These are phyloP conservation scores for Mentha longifolia DNA, from an alignment of 257 asterid species.

Conservation along the genomic window DNA sequence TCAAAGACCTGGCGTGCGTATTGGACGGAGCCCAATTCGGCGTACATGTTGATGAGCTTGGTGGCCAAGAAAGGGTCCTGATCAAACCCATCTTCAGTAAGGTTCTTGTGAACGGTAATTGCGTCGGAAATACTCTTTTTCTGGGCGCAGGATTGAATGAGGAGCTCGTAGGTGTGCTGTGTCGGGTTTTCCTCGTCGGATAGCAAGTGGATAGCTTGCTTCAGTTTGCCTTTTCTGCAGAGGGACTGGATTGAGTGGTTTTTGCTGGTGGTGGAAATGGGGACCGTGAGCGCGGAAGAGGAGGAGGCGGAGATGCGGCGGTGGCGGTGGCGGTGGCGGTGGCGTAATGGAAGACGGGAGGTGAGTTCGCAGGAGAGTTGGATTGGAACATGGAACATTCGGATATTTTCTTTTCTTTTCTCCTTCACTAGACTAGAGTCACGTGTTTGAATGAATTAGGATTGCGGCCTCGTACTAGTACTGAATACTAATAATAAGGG, in stretches of 20 bases:
- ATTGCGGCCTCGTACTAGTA: neutral
- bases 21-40: conserved; percentile 48
- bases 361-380: conserved; percentile 39
- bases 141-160: conserved; percentile 66
- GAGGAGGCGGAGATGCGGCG: conserved; percentile 34
- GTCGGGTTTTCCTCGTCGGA: conserved; percentile 58
- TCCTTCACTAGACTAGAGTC: neutral
- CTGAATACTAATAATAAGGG: too few species aligned
- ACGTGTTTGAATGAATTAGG: neutral
- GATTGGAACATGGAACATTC: conserved; percentile 50
- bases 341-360: conserved; percentile 36
- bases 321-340: conserved; percentile 30
- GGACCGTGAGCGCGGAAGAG: conserved; percentile 31
- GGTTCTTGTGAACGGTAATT: conserved; percentile 52
- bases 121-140: conserved; percentile 54
- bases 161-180: conserved; percentile 83
- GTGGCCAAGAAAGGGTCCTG: conserved; percentile 89
- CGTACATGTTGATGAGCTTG: conserved; percentile 74
- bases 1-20: conserved; percentile 87
- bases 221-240: conserved; percentile 77
- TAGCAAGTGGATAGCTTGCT: conserved; percentile 73
- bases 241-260: conserved; percentile 76
- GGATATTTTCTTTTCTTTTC: conserved; percentile 11
- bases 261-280: conserved; percentile 35
- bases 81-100: conserved; percentile 66